Percentiles rank a stretch among this genome's conserved stretches.
phyloP scores from a whole-genome alignment of 2,329 filamentous ascomycete species.

The Trichoderma sp. region DNA sequence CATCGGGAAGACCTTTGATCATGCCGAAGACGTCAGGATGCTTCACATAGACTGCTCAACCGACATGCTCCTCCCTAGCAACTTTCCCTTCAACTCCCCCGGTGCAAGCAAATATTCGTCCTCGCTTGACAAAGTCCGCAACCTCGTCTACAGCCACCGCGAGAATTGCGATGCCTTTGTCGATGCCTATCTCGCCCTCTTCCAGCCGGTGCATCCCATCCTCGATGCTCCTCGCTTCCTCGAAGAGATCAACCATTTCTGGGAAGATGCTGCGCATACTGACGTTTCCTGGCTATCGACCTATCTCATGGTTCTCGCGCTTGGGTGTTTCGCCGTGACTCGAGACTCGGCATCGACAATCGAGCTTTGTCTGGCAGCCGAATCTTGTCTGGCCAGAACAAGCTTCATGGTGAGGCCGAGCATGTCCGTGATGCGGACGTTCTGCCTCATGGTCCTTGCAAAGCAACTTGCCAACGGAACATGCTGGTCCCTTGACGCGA shows the following conservation, averaged over 20 bases:
- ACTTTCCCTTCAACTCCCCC: conserved; percentile 8
- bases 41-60: conserved; percentile 6
- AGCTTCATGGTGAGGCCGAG: conserved; percentile 30
- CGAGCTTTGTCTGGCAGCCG: conserved; percentile 30
- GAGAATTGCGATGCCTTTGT: conserved; percentile 4
- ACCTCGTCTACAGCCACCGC: not conserved
- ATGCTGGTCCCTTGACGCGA: conserved; percentile 17
- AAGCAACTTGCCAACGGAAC: conserved; percentile 29
- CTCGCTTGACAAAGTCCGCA: not conserved
- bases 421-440: conserved; percentile 25
- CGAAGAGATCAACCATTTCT: not conserved
- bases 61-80: conserved; percentile 13
- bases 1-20: not conserved
- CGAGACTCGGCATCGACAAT: conserved; percentile 13
- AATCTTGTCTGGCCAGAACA: conserved; percentile 30
- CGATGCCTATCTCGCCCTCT: conserved; percentile 2
- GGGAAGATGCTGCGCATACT: not conserved
- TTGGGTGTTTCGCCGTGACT: conserved; percentile 21
- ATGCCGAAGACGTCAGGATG: not conserved
- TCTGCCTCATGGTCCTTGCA: conserved; percentile 30
- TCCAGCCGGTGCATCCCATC: conserved; percentile 16
- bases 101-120: not conserved
- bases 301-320: conserved; percentile 28
- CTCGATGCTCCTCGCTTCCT: conserved; percentile 6
- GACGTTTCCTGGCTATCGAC: conserved; percentile 25